Percentiles rank a stretch among this genome's conserved stretches.
Evolutionary conservation across 768 basidiomycete genomes (phyloP).

Genomic region (Tylopilus vinaceipallidus): DNA sequence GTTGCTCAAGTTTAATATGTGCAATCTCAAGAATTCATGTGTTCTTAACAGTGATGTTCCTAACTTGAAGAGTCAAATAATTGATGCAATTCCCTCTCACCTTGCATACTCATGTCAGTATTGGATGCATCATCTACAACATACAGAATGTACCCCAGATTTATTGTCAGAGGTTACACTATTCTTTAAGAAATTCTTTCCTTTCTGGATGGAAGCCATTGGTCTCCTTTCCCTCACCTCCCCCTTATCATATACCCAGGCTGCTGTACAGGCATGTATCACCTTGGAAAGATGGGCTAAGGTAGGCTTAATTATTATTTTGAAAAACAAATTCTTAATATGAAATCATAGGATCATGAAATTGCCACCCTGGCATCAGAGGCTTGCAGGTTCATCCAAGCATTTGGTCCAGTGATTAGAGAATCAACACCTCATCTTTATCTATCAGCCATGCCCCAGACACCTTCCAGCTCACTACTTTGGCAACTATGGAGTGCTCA

Average conservation of each 20-base stretch:
- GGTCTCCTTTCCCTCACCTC: no score
- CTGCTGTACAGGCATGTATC: slow-evolving; percentile 1
- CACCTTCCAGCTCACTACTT: background rate
- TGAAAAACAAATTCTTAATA: no score
- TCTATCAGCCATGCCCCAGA: slow-evolving; percentile 4
- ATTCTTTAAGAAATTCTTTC: no score
- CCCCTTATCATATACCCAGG: background rate
- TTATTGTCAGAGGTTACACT: no score
- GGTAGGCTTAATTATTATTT: background rate
- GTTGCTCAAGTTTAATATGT: no score
- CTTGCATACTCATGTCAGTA: background rate
- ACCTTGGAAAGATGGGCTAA: slow-evolving; percentile 1
- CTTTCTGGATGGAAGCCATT: no score
- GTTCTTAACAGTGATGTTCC: background rate
- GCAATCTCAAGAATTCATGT: no score
- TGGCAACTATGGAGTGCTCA: background rate
- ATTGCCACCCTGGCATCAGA: slow-evolving; percentile 3
- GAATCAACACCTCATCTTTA: background rate
- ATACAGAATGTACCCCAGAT: background rate
- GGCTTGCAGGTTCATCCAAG: background rate
- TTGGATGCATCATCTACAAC: slow-evolving; percentile 1
- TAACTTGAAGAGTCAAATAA: background rate
- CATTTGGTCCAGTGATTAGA: background rate
- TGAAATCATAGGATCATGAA: background rate
- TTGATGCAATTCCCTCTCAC: background rate